Conservation (phyloP, 164 flowering plant species). For the Saururus chinensis region DNA sequence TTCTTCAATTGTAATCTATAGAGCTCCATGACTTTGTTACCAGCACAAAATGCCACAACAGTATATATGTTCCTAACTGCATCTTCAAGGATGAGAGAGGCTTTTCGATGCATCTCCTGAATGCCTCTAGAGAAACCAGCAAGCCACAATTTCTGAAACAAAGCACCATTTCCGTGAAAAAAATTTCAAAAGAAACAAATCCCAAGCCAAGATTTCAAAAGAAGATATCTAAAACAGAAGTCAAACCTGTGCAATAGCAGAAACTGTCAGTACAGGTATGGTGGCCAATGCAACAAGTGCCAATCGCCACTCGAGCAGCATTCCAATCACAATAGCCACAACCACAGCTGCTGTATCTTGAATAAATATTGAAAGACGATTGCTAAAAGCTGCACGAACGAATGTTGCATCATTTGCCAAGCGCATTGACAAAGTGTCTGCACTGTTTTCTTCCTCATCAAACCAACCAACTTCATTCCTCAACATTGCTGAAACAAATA, state of each 20-base stretch:
- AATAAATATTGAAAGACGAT: conserved; percentile 86
- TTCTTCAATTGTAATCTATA: conserved; percentile 58
- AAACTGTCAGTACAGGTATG: conserved; percentile 64
- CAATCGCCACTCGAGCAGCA: conserved; percentile 80
- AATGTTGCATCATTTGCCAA: conserved; percentile 98
- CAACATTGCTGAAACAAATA: conserved; percentile 63
- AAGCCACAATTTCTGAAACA: conserved; percentile 83
- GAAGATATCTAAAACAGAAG: not conserved
- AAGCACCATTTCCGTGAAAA: not conserved
- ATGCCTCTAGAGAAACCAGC: conserved; percentile 98
- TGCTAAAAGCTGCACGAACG: conserved; percentile 97
- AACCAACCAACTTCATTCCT: conserved; percentile 98
- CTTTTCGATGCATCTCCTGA: conserved; percentile 96
- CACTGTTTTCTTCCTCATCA: conserved; percentile 94
- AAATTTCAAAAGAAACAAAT: not conserved
- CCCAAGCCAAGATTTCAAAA: not conserved
- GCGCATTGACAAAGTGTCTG: conserved; percentile 90
- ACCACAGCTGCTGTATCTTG: conserved; percentile 86
- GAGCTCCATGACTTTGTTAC: conserved; percentile 94
- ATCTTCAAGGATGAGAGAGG: conserved; percentile 94
- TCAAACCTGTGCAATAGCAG: conserved; percentile 92
- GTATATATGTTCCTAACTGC: conserved; percentile 97
- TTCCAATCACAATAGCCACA: conserved; percentile 81
- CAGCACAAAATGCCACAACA: conserved; percentile 96
- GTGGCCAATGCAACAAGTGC: conserved; percentile 94